Conservation (phyloP, 306 rosid genomes). For the Amphicarpaea edgeworthii region DNA sequence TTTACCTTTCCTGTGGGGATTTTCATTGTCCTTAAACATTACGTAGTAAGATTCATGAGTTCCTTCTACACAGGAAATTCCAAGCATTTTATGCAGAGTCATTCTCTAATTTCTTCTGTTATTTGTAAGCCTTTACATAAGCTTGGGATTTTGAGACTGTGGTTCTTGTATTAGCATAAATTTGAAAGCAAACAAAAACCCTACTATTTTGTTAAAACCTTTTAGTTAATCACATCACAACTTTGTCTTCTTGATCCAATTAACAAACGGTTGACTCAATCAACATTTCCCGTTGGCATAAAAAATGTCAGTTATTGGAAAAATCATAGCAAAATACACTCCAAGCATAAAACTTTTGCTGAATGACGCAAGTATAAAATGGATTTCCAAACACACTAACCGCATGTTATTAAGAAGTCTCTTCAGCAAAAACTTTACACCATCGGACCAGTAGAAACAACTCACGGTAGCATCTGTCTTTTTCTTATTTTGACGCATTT, state of each 20-base stretch:
- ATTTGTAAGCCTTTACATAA: conserved; percentile 6
- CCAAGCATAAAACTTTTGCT: neutral
- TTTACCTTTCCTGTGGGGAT: conserved; percentile 27
- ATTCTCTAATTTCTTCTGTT: neutral
- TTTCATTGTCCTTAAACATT: conserved; percentile 30
- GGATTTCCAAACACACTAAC: no score
- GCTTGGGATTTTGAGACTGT: neutral
- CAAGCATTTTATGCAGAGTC: conserved; percentile 1
- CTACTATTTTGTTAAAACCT: neutral
- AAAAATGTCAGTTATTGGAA: neutral
- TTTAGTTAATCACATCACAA: neutral
- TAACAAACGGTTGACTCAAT: neutral
- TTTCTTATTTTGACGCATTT: no score
- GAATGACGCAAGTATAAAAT: no score
- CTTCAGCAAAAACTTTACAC: no score
- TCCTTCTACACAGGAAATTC: conserved; percentile 34
- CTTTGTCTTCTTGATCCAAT: neutral
- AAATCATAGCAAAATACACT: neutral
- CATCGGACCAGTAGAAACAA: no score
- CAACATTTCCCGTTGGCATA: neutral
- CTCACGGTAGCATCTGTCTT: no score
- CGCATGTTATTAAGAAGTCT: no score
- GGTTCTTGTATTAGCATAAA: conserved; percentile 8
- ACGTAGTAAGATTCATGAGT: conserved; percentile 38
- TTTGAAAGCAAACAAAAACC: neutral